Conservation (phyloP, 2,329 filamentous ascomycete species). For the Lasiodiplodia gonubiensis region DNA sequence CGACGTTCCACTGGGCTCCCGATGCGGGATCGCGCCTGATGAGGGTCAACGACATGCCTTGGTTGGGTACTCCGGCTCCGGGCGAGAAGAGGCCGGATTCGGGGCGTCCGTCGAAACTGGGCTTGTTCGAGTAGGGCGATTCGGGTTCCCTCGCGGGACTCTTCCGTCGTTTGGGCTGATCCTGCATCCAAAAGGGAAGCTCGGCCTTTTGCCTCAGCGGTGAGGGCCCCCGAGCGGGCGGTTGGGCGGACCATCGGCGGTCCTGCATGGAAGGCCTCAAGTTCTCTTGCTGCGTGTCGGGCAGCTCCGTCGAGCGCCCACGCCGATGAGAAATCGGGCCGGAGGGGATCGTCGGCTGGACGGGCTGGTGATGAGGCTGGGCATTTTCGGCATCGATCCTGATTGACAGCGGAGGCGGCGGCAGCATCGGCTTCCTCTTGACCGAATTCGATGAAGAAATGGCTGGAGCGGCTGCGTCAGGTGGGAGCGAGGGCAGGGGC, state of each 20-base stretch:
- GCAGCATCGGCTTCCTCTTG: slow-evolving; percentile 13
- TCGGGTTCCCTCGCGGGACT: slow-evolving; percentile 16
- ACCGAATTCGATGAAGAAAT: slow-evolving; percentile 9
- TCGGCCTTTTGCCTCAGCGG: slow-evolving; percentile 14
- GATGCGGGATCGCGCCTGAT: slow-evolving; percentile 58
- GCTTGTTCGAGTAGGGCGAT: neutral
- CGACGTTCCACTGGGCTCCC: slow-evolving; percentile 59
- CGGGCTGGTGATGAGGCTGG: neutral
- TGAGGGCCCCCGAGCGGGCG: slow-evolving; percentile 5
- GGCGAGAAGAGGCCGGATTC: slow-evolving; percentile 14
- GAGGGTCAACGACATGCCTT: slow-evolving; percentile 49
- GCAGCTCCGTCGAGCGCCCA: slow-evolving; percentile 10
- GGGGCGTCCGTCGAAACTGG: neutral
- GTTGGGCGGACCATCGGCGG: slow-evolving; percentile 25
- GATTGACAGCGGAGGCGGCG: slow-evolving; percentile 38
- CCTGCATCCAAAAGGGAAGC: slow-evolving; percentile 22
- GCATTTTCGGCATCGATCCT: slow-evolving; percentile 38
- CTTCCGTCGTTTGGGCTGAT: slow-evolving; percentile 9
- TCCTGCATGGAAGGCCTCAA: slow-evolving; percentile 8
- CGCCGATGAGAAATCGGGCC: slow-evolving; percentile 14
- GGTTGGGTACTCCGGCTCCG: neutral
- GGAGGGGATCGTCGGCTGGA: slow-evolving; percentile 9
- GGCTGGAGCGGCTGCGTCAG: neutral
- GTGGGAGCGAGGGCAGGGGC: slow-evolving; percentile 30
- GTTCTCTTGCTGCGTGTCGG: slow-evolving; percentile 15